Evolutionary conservation across 202 grass and related monocot genomes (phyloP), one percentile per base, ranked within the genome.

Genomic region (Carex arenaria): DNA sequence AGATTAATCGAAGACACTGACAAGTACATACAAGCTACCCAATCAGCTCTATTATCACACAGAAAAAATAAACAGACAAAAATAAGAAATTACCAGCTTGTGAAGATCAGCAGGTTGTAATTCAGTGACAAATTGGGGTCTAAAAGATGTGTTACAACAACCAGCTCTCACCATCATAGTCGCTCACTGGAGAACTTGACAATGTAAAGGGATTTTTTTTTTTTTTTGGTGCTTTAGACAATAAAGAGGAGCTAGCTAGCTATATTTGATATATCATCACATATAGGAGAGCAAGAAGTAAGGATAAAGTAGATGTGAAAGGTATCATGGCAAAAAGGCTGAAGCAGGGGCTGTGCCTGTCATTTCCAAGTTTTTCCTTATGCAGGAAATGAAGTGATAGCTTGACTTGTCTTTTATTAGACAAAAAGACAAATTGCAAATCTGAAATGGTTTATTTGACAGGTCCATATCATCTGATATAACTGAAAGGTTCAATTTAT

Each of bases 51-150:
- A 73, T 23, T 19, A 73, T 30, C 7, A 70, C 7, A 17, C 34
- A 43, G 18, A 42, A 70, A 47, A 10, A 47, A 10, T 0, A 4
- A 4, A 42, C 32, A 68, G 0, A 68, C 2, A 38, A 62, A 20
- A 45, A 19, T 17, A 49, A 81, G 2, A 81, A 64, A 15, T 66
- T 67, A 81, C 79, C 79, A 81, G 36, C 59, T 53, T 64, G 3
- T 81, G 17, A 66, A 66, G 61, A 64, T 61, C 61, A 64, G n/a
- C 55, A 43, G 78, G 60, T 23, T 47, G 60, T n/a, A 81, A 81
- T 47, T 45, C 57, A 13, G 54, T 23, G 60, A 81, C 0, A 13
- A 81, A 81, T 49, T 64, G 79, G 1, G 61, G 61, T 81, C 61
- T 81, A 13, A 64, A 64, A 30, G 11, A 66, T 5, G 40, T 13